phyloP scores from a whole-genome alignment of 1,139 yeast genomes.

The Arxiozyma telluris region DNA sequence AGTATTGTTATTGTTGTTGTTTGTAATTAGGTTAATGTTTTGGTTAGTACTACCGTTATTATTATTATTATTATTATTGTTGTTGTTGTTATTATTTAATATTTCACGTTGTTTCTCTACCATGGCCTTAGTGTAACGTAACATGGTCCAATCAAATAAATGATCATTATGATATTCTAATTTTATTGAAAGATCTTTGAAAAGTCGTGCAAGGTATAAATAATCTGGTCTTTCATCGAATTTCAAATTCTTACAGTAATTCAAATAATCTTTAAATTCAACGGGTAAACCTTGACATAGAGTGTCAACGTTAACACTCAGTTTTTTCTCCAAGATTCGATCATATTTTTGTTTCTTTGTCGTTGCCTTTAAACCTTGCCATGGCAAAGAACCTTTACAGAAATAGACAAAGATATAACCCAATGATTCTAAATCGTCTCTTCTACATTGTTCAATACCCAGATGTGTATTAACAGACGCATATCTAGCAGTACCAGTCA shows the following conservation, averaged over 20 bases:
- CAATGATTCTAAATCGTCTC: constrained; percentile 92
- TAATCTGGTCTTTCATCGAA: constrained; percentile 97
- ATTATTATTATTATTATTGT: not conserved
- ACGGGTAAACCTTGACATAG: constrained; percentile 87
- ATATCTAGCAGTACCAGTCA: constrained; percentile 96
- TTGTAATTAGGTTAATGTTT: no score
- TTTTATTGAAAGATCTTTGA: constrained; percentile 82
- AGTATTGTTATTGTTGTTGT: not conserved
- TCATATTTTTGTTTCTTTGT: constrained; percentile 96
- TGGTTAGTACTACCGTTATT: not conserved
- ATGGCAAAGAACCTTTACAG: constrained; percentile 94
- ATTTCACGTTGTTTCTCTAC: constrained; percentile 23
- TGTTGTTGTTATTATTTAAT: not conserved
- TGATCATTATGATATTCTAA: constrained; percentile 91
- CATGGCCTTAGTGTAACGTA: constrained; percentile 63
- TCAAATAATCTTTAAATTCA: constrained; percentile 82
- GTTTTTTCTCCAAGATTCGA: constrained; percentile 91
- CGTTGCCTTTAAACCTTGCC: constrained; percentile 98
- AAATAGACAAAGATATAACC: constrained; percentile 93
- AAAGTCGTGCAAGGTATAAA: constrained; percentile 75
- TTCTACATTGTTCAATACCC: constrained; percentile 92
- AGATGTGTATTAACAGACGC: constrained; percentile 92
- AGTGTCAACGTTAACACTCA: constrained; percentile 84
- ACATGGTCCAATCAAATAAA: constrained; percentile 94
- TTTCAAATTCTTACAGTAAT: constrained; percentile 80